phyloP scores from a whole-genome alignment of 1,284 basidiomycete genomes.

The Boletellus deceptivus region DNA sequence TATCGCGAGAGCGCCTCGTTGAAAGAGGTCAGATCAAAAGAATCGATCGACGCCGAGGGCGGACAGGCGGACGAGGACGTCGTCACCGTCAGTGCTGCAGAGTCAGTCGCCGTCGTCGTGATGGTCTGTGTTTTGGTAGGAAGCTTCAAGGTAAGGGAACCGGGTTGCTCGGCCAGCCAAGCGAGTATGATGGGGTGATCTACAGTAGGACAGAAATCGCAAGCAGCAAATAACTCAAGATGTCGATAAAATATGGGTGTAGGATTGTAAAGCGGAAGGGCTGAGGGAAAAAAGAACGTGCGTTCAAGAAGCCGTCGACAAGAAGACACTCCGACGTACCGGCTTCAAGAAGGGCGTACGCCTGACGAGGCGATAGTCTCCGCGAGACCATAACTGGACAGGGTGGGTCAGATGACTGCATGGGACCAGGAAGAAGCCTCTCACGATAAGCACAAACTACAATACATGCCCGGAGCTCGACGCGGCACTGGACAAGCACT shows the following conservation, averaged over 20 bases:
- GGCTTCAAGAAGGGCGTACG: conserved; percentile 40
- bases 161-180: conserved; percentile 36
- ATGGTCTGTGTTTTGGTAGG: conserved; percentile 9
- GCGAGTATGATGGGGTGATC: conserved; percentile 41
- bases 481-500: conserved; percentile 66
- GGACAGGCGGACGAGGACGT: conserved; percentile 22
- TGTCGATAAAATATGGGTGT: conserved; percentile 48
- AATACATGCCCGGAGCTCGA: conserved; percentile 52
- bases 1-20: conserved; percentile 39
- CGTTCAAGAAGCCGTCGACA: background rate
- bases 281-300: conserved; percentile 26
- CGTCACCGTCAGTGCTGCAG: conserved; percentile 12
- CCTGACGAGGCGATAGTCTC: conserved; percentile 35
- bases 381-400: conserved; percentile 40
- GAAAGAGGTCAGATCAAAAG: conserved; percentile 41
- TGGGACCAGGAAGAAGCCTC: conserved; percentile 23
- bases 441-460: conserved; percentile 64
- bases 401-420: conserved; percentile 16
- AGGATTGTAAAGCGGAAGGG: conserved; percentile 54
- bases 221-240: conserved; percentile 48
- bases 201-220: conserved; percentile 39
- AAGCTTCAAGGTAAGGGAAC: conserved; percentile 14
- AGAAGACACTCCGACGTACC: conserved; percentile 32
- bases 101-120: conserved; percentile 9
- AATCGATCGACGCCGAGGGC: conserved; percentile 21